These are phyloP conservation scores for Achaetomiella virescens DNA, from an alignment of 495 filamentous ascomycete genomes.

Conservation along the genomic window DNA sequence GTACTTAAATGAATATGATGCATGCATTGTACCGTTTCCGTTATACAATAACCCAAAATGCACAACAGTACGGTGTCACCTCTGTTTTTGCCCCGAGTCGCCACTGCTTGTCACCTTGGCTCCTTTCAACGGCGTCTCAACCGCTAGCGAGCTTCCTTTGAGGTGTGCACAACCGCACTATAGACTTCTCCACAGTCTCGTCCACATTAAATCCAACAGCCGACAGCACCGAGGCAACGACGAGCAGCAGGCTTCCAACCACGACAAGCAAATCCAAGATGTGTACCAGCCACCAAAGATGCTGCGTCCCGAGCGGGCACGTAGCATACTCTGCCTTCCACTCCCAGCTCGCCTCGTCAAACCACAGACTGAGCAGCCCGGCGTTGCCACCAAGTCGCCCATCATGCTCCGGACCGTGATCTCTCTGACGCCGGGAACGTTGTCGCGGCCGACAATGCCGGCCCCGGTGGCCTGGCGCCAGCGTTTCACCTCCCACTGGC, in stretches of 20 bases:
- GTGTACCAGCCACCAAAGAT: slow-evolving; percentile 92
- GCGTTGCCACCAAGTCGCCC: slow-evolving; percentile 88
- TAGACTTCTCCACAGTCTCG: not conserved
- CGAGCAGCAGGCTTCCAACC: slow-evolving; percentile 28
- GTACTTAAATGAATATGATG: too few species aligned
- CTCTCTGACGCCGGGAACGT: slow-evolving; percentile 62
- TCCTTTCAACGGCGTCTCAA: not conserved
- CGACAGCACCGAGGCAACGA: slow-evolving; percentile 15
- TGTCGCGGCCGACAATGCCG: slow-evolving; percentile 28
- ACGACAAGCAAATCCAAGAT: slow-evolving; percentile 57
- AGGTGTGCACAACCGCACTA: not conserved
- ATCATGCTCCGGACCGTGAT: slow-evolving; percentile 98
- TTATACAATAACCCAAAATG: too few species aligned
- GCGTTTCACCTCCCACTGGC: slow-evolving; percentile 38
- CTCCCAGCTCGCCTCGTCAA: slow-evolving; percentile 59
- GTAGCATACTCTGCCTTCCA: slow-evolving; percentile 77
- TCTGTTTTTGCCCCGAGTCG: not conserved
- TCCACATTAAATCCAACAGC: slow-evolving; percentile 24
- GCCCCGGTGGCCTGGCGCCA: slow-evolving; percentile 34
- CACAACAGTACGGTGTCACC: not conserved
- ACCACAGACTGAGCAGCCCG: slow-evolving; percentile 83
- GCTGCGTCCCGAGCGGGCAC: slow-evolving; percentile 76
- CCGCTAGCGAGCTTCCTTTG: not conserved
- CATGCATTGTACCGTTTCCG: too few species aligned
- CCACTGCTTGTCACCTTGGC: not conserved